A percentile compares a stretch with the other conserved stretches of the same genome.
phyloP scores from a whole-genome alignment of 2,329 filamentous ascomycete species.

The Nemania bipapillata region DNA sequence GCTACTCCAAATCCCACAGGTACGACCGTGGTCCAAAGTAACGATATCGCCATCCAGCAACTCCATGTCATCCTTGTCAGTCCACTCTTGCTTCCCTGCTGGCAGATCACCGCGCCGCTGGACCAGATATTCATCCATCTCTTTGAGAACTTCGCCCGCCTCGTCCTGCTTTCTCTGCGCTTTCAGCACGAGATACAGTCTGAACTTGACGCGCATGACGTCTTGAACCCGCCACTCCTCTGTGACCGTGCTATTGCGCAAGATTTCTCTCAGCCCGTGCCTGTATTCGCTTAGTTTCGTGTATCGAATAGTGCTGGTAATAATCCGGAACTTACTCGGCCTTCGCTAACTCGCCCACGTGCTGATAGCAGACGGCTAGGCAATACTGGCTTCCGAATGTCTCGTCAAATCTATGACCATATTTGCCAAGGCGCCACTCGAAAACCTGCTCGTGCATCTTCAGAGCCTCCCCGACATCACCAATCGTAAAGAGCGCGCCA shows the following conservation, averaged over 20 bases:
- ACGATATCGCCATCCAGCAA: neutral
- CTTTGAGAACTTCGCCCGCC: neutral
- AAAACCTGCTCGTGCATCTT: neutral
- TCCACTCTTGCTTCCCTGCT: neutral
- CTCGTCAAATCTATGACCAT: neutral
- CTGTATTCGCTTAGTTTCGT: neutral
- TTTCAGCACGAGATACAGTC: neutral
- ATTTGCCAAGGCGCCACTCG: neutral
- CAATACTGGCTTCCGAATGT: neutral
- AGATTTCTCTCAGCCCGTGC: neutral
- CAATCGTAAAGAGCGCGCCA: neutral
- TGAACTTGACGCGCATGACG: neutral
- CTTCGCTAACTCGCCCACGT: neutral
- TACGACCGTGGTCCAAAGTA: neutral
- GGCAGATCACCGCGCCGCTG: neutral
- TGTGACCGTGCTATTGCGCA: neutral
- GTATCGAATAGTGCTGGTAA: neutral
- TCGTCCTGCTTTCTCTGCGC: neutral
- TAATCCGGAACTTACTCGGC: neutral
- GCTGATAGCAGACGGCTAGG: neutral
- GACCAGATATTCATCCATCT: neutral
- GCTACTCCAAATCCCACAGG: neutral
- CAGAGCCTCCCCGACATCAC: neutral
- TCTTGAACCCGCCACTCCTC: neutral
- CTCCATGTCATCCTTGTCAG: neutral